A percentile compares a stretch with the other conserved stretches of the same genome.
Conservation (phyloP, 352 stramenopile genomes). For the Phytophthora hybrid region DNA sequence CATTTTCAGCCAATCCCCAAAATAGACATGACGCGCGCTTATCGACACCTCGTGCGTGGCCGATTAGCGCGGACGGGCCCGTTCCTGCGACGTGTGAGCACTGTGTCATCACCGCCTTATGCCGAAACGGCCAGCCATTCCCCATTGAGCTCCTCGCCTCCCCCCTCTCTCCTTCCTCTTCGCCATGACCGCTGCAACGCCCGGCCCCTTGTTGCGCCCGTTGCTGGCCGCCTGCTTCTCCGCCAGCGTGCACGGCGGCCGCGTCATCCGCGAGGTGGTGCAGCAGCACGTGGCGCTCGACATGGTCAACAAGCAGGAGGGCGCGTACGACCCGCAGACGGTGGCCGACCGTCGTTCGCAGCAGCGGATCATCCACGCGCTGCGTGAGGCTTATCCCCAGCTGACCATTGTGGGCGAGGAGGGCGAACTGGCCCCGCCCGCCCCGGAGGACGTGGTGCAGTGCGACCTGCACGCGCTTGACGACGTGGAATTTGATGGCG, state of each 20-base stretch:
- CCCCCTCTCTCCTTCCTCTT: background rate
- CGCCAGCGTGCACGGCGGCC: conserved; percentile 55
- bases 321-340: conserved; percentile 81
- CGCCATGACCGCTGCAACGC: conserved; percentile 18
- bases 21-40: conserved; percentile 5
- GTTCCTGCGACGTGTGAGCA: conserved; percentile 13
- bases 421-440: conserved; percentile 62
- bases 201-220: conserved; percentile 42
- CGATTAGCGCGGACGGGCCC: too few relatives aligned
- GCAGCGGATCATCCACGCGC: conserved; percentile 71
- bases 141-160: conserved; percentile 8
- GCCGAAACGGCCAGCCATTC: conserved; percentile 23
- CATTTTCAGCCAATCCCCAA: conserved; percentile 7
- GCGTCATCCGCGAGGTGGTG: conserved; percentile 79
- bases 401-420: conserved; percentile 67
- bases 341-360: conserved; percentile 78
- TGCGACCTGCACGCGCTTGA: conserved; percentile 49
- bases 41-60: conserved; percentile 20
- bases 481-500: conserved; percentile 26
- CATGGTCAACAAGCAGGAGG: conserved; percentile 82
- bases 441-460: conserved; percentile 53
- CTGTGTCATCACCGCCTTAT: background rate
- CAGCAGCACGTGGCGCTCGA: conserved; percentile 56
- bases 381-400: conserved; percentile 63
- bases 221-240: conserved; percentile 72